phyloP scores from a whole-genome alignment of 352 stramenopile genomes.

The Aphanomyces euteiches region DNA sequence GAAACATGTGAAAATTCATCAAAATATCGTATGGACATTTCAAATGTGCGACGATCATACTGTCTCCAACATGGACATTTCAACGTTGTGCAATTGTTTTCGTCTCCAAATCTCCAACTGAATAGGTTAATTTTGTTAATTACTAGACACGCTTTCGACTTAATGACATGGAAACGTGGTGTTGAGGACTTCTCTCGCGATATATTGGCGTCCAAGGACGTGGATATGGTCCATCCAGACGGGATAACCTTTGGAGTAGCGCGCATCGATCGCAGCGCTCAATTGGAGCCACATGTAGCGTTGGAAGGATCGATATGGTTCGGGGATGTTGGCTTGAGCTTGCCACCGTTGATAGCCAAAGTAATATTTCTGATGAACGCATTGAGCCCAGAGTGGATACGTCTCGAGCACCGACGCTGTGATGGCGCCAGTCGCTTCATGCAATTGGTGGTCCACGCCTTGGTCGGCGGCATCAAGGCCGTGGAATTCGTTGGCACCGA shows the following conservation, averaged over 20 bases:
- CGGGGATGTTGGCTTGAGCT: constrained; percentile 10
- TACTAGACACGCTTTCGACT: too few relatives aligned
- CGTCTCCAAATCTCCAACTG: too few relatives aligned
- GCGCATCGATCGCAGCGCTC: neutral
- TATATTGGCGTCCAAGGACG: constrained; percentile 15
- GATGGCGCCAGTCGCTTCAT: constrained; percentile 10
- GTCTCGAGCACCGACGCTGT: neutral
- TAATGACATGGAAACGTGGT: neutral
- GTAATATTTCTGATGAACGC: constrained; percentile 24
- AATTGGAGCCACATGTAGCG: constrained; percentile 21
- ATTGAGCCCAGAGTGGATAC: neutral
- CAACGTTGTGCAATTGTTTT: too few relatives aligned
- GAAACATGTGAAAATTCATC: too few relatives aligned
- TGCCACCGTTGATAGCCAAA: constrained; percentile 27
- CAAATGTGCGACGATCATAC: too few relatives aligned
- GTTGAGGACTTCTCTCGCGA: neutral
- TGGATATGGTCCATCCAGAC: constrained; percentile 20
- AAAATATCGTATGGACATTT: too few relatives aligned
- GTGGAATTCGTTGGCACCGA: constrained; percentile 5
- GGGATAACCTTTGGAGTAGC: constrained; percentile 3
- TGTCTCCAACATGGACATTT: too few relatives aligned
- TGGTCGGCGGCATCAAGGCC: neutral
- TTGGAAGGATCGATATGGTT: constrained; percentile 9
- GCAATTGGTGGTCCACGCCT: constrained; percentile 19
- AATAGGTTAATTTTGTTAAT: too few relatives aligned